Evolutionary conservation across 2,329 filamentous ascomycete genomes (phyloP).

Genomic region (Canariomyces notabilis): DNA sequence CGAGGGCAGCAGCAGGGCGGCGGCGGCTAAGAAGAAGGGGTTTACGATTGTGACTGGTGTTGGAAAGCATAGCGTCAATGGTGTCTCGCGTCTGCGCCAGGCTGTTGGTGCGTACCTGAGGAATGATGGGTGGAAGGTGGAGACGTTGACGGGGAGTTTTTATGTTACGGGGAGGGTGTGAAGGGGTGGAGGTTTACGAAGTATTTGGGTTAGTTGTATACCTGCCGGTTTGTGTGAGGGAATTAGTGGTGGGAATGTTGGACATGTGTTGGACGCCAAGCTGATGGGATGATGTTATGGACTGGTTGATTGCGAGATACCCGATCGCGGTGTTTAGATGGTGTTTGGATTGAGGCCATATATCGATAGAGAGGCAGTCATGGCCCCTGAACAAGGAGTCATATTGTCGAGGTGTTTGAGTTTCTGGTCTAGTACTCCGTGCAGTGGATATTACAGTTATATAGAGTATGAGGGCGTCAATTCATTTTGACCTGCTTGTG

Average conservation of each 20-base stretch:
- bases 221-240: not conserved
- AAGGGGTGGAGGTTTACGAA: constrained; percentile 6
- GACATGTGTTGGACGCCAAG: not conserved
- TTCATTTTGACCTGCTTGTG: too few relatives aligned
- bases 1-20: constrained; percentile 40
- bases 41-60: constrained; percentile 77
- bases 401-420: too few relatives aligned
- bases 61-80: constrained; percentile 72
- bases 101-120: constrained; percentile 73
- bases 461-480: too few relatives aligned
- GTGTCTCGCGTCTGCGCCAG: constrained; percentile 69
- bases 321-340: not conserved
- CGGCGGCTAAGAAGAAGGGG: constrained; percentile 43
- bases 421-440: too few relatives aligned
- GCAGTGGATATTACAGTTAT: too few relatives aligned
- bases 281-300: not conserved
- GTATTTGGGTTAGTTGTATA: too few relatives aligned
- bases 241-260: not conserved
- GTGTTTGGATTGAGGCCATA: not conserved
- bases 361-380: too few relatives aligned
- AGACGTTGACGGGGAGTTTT: constrained; percentile 65
- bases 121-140: constrained; percentile 77
- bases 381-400: too few relatives aligned
- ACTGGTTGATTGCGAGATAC: not conserved
- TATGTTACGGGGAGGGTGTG: constrained; percentile 55